Conservation (phyloP, 1,284 basidiomycete species). For the Chalciporus sp. region DNA sequence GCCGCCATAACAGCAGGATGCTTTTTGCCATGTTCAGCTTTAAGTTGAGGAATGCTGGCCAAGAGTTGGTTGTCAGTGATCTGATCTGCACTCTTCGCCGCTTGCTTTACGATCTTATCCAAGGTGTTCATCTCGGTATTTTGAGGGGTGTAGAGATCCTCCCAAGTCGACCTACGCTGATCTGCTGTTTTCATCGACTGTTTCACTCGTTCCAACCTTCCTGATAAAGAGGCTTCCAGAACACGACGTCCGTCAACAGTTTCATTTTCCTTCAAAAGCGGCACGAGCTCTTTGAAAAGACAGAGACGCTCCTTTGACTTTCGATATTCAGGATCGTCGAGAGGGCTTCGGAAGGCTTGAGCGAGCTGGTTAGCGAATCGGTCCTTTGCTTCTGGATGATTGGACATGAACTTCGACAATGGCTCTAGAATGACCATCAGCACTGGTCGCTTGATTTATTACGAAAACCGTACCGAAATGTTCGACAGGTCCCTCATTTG, state of each 20-base stretch:
- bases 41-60: conserved; percentile 7
- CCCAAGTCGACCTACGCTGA: neutral
- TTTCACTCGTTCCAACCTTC: conserved; percentile 9
- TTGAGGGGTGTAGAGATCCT: neutral
- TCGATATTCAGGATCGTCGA: conserved; percentile 14
- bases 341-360: conserved; percentile 1
- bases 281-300: conserved; percentile 18
- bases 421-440: conserved; percentile 14
- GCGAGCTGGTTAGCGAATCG: conserved; percentile 4
- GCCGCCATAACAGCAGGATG: conserved; percentile 10
- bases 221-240: conserved; percentile 12
- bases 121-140: neutral
- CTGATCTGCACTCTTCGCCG: neutral
- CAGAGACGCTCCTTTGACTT: conserved; percentile 26
- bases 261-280: neutral
- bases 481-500: neutral
- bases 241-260: conserved; percentile 15
- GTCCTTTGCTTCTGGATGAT: conserved; percentile 21
- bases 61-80: conserved; percentile 28
- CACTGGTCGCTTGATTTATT: neutral
- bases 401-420: conserved; percentile 8
- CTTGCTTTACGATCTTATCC: neutral
- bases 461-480: conserved; percentile 11
- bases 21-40: neutral
- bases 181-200: neutral